phyloP scores from a whole-genome alignment of 208 protist genomes.

The Trypanosoma scelopori region DNA sequence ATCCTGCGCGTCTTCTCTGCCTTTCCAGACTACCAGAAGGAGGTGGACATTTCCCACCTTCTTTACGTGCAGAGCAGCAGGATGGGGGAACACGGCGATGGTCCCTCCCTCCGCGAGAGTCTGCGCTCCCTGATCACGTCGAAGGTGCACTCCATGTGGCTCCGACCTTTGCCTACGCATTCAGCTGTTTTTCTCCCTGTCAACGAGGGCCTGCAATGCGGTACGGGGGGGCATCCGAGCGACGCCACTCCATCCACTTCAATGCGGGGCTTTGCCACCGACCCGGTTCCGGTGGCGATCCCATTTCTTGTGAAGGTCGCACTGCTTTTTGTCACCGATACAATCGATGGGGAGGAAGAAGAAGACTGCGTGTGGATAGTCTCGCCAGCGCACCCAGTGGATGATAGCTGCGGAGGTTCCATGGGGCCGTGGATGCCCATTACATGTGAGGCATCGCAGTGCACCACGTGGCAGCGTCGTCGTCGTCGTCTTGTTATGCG shows the following conservation, averaged over 20 bases:
- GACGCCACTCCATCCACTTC: not conserved
- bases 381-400: not conserved
- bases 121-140: slow-evolving; percentile 20
- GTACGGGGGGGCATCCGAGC: no score
- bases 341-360: slow-evolving; percentile 5
- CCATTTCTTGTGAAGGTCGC: slow-evolving; percentile 32
- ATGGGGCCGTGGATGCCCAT: slow-evolving; percentile 1
- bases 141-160: slow-evolving; percentile 22
- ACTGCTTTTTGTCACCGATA: slow-evolving; percentile 15
- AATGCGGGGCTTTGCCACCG: not conserved
- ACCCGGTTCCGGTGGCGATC: not conserved
- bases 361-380: slow-evolving; percentile 18
- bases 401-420: not conserved
- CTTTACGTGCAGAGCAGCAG: slow-evolving; percentile 39
- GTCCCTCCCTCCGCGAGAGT: slow-evolving; percentile 1
- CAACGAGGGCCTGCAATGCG: not conserved
- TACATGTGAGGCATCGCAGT: not conserved
- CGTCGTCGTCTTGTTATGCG: slow-evolving; percentile 43
- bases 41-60: slow-evolving; percentile 73
- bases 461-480: not conserved
- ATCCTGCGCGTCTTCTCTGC: slow-evolving; percentile 29
- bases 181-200: slow-evolving; percentile 25
- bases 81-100: not conserved
- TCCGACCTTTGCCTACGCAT: slow-evolving; percentile 23
- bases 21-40: slow-evolving; percentile 52